Conservation (phyloP, 768 basidiomycete genomes). For the Russula compacta region DNA sequence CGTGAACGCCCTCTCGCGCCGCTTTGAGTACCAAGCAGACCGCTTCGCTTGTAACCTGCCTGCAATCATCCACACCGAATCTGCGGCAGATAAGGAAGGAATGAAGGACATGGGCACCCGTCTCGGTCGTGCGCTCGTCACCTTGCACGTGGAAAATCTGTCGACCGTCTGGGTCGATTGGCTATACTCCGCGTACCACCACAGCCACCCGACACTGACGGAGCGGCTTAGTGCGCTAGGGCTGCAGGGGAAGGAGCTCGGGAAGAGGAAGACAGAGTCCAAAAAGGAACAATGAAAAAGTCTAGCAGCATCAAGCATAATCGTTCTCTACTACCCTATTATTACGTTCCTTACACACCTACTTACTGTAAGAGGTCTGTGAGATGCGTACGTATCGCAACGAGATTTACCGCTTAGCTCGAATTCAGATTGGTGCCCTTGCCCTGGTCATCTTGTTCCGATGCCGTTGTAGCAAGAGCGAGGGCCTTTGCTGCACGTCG, state of each 20-base stretch:
- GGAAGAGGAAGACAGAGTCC: conserved; percentile 15
- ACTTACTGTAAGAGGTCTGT: background rate
- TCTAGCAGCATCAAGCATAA: background rate
- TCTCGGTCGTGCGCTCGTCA: conserved; percentile 72
- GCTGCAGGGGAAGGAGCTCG: conserved; percentile 17
- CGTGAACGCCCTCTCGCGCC: conserved; percentile 76
- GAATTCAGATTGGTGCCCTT: background rate
- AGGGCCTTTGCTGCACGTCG: conserved; percentile 29
- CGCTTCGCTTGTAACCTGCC: conserved; percentile 72
- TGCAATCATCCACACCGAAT: conserved; percentile 18
- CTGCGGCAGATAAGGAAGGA: conserved; percentile 37
- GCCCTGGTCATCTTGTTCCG: background rate
- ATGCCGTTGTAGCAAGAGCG: background rate
- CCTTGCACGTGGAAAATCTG: conserved; percentile 86
- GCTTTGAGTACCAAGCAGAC: conserved; percentile 92
- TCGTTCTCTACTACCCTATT: background rate
- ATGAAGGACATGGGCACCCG: conserved; percentile 84
- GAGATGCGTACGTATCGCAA: background rate
- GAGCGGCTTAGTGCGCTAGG: conserved; percentile 83
- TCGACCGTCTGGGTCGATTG: conserved; percentile 93
- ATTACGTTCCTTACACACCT: background rate
- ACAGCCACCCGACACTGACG: conserved; percentile 90
- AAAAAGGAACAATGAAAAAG: conserved; percentile 27
- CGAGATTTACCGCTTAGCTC: background rate
- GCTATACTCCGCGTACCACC: conserved; percentile 94